Evolutionary conservation across 768 basidiomycete genomes (phyloP), one percentile per base, ranked within the genome.

Genomic region (Boletus pseudo-olivaceus): DNA sequence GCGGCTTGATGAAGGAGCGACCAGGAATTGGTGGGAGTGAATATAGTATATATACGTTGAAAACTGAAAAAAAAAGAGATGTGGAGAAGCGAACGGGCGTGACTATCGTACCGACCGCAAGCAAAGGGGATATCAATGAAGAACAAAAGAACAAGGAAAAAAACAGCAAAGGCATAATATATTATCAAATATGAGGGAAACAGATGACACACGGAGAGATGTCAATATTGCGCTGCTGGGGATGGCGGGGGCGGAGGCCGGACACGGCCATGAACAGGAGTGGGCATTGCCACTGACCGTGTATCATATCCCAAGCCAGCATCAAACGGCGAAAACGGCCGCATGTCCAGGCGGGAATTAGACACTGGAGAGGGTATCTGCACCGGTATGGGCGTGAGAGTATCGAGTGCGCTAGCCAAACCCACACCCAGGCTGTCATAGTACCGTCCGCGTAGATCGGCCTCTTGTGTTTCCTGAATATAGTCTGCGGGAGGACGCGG

Each of bases 401-500:
- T 49, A 68, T 73, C 75, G 41, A 70, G 49, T 63, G 75, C 61
- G 67, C 71, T 74, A 17, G 54, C 58, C 20, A 57, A 49, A 19
- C 59, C 59, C 2, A 65, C 54, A 20, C 61, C 61, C 7, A 69
- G 53, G 34, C 38, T 53, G 34, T 70, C 70, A n/a, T 57, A 70
- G 41, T 56, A 62, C 10, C 78, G 78, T 11, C 83, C 75, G 15
- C 86, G 78, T 15, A 79, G 73, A 59, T 92, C 87, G 60, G 85
- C 88, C 60, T 85, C 85, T 56, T 81, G 84, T 17, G 90, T 92
- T 72, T 92, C 87, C 58, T 86, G 82, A 56, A 93, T 90, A 66
- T 92, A 92, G 51, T 88, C 85, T 7, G 67, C 82, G 9, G 90
- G 90, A 1, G 90, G 90, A 47, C 85, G 82, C 3, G 90, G 90